Conservation (phyloP, 106 monocot species). For the Acorus gramineus region DNA sequence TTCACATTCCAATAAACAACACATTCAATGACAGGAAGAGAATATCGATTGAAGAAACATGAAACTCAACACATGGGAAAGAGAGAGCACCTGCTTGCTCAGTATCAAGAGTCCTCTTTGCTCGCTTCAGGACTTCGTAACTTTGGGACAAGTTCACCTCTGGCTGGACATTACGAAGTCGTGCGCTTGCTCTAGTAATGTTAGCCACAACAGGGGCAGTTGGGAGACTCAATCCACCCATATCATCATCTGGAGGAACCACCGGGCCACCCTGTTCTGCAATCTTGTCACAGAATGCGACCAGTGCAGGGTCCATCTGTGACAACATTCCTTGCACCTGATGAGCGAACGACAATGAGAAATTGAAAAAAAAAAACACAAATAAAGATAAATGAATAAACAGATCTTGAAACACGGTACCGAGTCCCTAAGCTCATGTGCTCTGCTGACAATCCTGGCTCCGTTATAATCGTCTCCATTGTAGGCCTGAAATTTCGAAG, state of each 20-base stretch:
- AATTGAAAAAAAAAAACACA: not conserved
- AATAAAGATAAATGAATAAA: not conserved
- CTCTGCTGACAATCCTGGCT: conserved; percentile 92
- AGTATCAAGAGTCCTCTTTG: conserved; percentile 65
- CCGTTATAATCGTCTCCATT: conserved; percentile 95
- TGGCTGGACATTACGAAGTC: conserved; percentile 81
- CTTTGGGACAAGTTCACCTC: conserved; percentile 73
- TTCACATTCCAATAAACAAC: too few species aligned
- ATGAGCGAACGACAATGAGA: not conserved
- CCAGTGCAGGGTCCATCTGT: conserved; percentile 90
- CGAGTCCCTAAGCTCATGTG: conserved; percentile 87
- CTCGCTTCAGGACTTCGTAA: conserved; percentile 69
- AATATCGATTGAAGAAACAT: too few species aligned
- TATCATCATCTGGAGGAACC: conserved; percentile 33
- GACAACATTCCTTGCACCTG: conserved; percentile 97
- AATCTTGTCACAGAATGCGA: conserved; percentile 91
- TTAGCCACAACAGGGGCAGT: conserved; percentile 54
- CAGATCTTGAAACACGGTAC: conserved; percentile 29
- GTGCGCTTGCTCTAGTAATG: conserved; percentile 73
- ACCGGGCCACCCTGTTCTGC: conserved; percentile 71
- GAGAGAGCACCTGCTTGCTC: conserved; percentile 59
- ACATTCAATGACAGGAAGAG: too few species aligned
- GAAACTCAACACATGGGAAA: not conserved
- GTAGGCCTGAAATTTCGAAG: conserved; percentile 39
- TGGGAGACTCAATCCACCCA: conserved; percentile 24